Base-by-base conservation (phyloP, 1,139 yeast species). In the Saccharomyces pastorianus region DNA sequence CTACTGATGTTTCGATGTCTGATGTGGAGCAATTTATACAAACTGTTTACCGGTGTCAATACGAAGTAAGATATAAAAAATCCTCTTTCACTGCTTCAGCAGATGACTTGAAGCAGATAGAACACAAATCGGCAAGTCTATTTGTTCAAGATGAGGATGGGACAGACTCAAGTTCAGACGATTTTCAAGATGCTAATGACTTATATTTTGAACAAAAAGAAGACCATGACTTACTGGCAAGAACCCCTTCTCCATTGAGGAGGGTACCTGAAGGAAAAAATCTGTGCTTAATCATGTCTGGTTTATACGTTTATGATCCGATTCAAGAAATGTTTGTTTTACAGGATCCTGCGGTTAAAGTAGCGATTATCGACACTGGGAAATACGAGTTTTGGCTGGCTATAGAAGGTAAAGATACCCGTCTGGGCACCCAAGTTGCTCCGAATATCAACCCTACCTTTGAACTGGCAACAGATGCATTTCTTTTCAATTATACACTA, bases 11-110 rank as follows among this genome's bases (percentile, higher is more conserved):
- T 7, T 76, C 84, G 31, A 64, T 73, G 2, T 74, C 73, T 42
- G 84, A 83, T 27, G 77, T 88, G 51, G 85, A 84, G 29, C 75
- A 76, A 49, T 93, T 93, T 67, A 80, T 87, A 72, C 67, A 73
- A 42, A 76, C 83, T 0, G 76, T 89, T 13, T 79, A 81, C 65
- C 79, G 79, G 56, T 88, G 96, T 65, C 81, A 85, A 60, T 91
- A 81, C 66, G 96, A 90, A 68, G 79, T 83, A 62, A 88, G 86
- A 64, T 87, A 85, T 67, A 81, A 77, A 60, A 77, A 71, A 58
- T 73, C 83, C 3, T 78, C 85, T n/a, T 65, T 67, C 2, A 76
- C 75, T 13, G 79, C 80, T 8, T 67, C 76, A 3, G 72, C 70
- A 11, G 66, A 70, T 2, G 83, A 83, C 51, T 72, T 87, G 56